Evolutionary conservation across 129 eudicot species (phyloP).

Genomic region (Mikania micrantha): DNA sequence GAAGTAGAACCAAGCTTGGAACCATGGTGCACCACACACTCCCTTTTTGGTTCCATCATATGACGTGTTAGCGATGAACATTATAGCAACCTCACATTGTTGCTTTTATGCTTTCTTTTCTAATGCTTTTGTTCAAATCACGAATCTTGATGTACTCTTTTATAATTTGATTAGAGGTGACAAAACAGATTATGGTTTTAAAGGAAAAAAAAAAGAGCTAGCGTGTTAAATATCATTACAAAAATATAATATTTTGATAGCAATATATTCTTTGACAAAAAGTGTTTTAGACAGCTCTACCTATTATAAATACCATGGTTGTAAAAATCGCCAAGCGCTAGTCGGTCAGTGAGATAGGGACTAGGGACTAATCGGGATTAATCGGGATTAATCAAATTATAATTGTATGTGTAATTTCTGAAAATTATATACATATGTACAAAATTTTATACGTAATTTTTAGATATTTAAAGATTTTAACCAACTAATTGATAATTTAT

Average conservation of each 20-base stretch:
- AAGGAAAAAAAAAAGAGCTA: too few species aligned
- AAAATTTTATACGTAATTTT: too few species aligned
- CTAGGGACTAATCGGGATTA: too few species aligned
- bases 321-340: too few species aligned
- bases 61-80: background rate
- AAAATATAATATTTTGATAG: background rate
- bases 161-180: background rate
- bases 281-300: background rate
- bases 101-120: slow-evolving; percentile 4
- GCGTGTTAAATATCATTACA: background rate
- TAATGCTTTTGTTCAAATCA: background rate
- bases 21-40: background rate
- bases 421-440: too few species aligned
- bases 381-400: too few species aligned
- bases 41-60: slow-evolving; percentile 2
- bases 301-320: too few species aligned
- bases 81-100: slow-evolving; percentile 7
- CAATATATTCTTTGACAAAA: background rate
- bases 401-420: too few species aligned
- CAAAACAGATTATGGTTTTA: background rate
- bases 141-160: background rate
- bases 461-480: too few species aligned
- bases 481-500: too few species aligned
- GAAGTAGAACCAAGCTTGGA: background rate
- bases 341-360: too few species aligned